A percentile compares a stretch with the other conserved stretches of the same genome.
phyloP scores from a whole-genome alignment of 2,329 filamentous ascomycete genomes.

The Neodidymelliopsis sp. region DNA sequence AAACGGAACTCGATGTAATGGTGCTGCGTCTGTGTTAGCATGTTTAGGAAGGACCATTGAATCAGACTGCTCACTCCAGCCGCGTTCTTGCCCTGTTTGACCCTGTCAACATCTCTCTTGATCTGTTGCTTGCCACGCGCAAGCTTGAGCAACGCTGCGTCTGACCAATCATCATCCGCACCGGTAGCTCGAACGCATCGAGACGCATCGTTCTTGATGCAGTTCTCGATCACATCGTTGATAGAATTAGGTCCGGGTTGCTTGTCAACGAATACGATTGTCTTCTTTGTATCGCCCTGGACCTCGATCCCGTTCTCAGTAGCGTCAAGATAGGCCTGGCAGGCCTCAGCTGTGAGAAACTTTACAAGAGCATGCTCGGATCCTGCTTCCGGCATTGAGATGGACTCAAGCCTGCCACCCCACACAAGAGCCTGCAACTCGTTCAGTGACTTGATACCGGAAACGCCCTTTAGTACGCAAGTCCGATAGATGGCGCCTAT shows the following conservation, averaged over 20 bases:
- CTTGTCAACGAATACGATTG: slow-evolving; percentile 40
- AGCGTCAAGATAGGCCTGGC: slow-evolving; percentile 41
- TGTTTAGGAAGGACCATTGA: too few species aligned
- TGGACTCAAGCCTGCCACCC: slow-evolving; percentile 46
- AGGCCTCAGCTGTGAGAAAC: slow-evolving; percentile 45
- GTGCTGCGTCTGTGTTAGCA: slow-evolving; percentile 40
- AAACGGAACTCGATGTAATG: slow-evolving; percentile 59
- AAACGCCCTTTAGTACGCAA: slow-evolving; percentile 38
- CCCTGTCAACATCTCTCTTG: slow-evolving; percentile 55
- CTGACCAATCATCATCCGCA: slow-evolving; percentile 51
- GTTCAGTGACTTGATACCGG: slow-evolving; percentile 31
- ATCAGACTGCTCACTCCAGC: slow-evolving; percentile 49
- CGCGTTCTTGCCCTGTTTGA: slow-evolving; percentile 52
- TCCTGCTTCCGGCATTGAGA: slow-evolving; percentile 35
- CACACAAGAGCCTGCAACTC: slow-evolving; percentile 47
- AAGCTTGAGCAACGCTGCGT: slow-evolving; percentile 48
- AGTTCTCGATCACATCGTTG: slow-evolving; percentile 52
- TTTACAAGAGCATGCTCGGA: slow-evolving; percentile 37
- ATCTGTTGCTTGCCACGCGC: slow-evolving; percentile 43
- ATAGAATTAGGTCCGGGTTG: slow-evolving; percentile 38
- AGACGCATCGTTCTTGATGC: slow-evolving; percentile 52
- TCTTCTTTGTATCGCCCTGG: slow-evolving; percentile 28
- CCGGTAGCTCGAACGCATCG: slow-evolving; percentile 56
- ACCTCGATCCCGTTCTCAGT: slow-evolving; percentile 47
- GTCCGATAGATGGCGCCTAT: slow-evolving; percentile 34